A percentile compares a stretch with the other conserved stretches of the same genome.
Evolutionary conservation across 176 grass and related monocot genomes (phyloP).

Genomic region (Sorghum bicolor): Sorghum_bicolor_NCBIv3 NC_012877.2:9199501-9200000

Average conservation of each 20-base stretch:
- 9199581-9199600: constrained; percentile 49
- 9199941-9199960: not conserved
- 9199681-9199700: constrained; percentile 63
- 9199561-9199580: constrained; percentile 64
- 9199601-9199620: constrained; percentile 54
- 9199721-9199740: not conserved
- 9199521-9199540: constrained; percentile 51
- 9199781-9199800: not conserved
- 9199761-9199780: not conserved
- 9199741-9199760: not conserved
- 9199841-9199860: not conserved
- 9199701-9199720: constrained; percentile 53
- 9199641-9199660: constrained; percentile 75
- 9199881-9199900: not conserved
- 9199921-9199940: not conserved
- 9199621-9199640: constrained; percentile 78
- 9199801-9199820: not conserved
- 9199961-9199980: not conserved
- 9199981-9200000: not conserved
- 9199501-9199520: constrained; percentile 48
- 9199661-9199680: constrained; percentile 92
- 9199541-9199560: constrained; percentile 45
- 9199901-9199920: not conserved
- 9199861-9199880: not conserved
- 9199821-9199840: not conserved